Evolutionary conservation across 345 rosid genomes (phyloP), one percentile per base, ranked within the genome.

Genomic region (Gossypium anomalum): DNA sequence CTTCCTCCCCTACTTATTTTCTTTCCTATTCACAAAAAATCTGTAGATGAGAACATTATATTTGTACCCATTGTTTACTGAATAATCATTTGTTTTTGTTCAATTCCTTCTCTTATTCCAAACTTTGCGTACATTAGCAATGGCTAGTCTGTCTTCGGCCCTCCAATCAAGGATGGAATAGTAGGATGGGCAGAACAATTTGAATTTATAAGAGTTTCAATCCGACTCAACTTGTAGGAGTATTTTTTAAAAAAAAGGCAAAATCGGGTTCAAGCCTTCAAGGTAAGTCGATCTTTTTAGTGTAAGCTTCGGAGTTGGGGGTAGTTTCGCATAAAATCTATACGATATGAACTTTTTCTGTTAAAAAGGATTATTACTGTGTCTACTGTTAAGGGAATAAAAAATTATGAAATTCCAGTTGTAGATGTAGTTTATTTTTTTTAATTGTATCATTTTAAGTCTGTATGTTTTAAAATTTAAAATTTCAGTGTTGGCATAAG

Each of bases 31-130:
- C 64, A 13, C 41, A 59, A 2, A 25, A 20, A 72, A 27, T 70
- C 63, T 52, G 77, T 76, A 80, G 75, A 76, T 27, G 73, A 53
- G 57, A 34, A 48, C 77, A 74, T 76, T 68, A 75, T 77, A 59
- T 51, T 65, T 71, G 70, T 73, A 43, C 15, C 11, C 38, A 45
- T 67, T 58, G n/a, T 20, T n/a, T 2, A 72, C 66, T 22, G 68
- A 57, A 69, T 48, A 67, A 70, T 27, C 59, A 27, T 55, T 10
- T 16, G 22, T 25, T 23, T 27, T 69, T 9, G 55, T 41, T 67
- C 45, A 34, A 34, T 34, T 34, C 38, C 38, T 34, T 60, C 2
- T 13, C n/a, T 20, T 47, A 63, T 59, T 23, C 38, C 14, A 59
- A 59, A 23, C 64, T 10, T 59, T 1, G 22, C 47, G 5, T 34